phyloP scores from a whole-genome alignment of 1,284 basidiomycete genomes.

The Moesziomyces globuligerus region DNA sequence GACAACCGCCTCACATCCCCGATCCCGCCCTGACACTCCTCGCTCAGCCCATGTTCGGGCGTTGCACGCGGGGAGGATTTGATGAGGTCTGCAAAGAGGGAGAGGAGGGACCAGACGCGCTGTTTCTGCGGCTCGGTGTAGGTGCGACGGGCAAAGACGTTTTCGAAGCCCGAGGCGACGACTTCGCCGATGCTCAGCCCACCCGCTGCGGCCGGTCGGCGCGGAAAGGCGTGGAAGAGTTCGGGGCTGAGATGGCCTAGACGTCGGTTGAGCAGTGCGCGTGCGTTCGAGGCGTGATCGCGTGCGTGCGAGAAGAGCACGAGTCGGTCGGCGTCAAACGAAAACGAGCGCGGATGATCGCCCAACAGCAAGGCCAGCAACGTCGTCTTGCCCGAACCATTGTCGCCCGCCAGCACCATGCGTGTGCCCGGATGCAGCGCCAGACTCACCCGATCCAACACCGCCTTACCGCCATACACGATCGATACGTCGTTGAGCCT shows the following conservation, averaged over 20 bases:
- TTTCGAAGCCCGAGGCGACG: conserved; percentile 59
- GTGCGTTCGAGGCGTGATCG: conserved; percentile 56
- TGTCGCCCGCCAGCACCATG: conserved; percentile 67
- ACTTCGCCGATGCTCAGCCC: conserved; percentile 59
- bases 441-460: conserved; percentile 62
- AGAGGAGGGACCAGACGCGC: conserved; percentile 33
- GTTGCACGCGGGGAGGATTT: conserved; percentile 4
- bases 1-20: conserved; percentile 22
- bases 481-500: conserved; percentile 78
- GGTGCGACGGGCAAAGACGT: conserved; percentile 49
- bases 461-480: conserved; percentile 76
- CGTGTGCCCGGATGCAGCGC: conserved; percentile 40
- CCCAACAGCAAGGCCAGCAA: conserved; percentile 90
- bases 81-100: conserved; percentile 49
- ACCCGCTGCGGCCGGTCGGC: conserved; percentile 41
- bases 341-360: conserved; percentile 91
- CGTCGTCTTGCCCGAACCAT: conserved; percentile 87
- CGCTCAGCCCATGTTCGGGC: neutral
- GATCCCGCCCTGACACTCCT: neutral
- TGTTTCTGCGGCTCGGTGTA: conserved; percentile 24
- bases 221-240: conserved; percentile 87
- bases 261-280: conserved; percentile 41
- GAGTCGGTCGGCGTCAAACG: conserved; percentile 68
- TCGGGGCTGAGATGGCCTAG: conserved; percentile 86
- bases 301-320: conserved; percentile 54